These are phyloP conservation scores for Fagus sylvatica DNA, from an alignment of 306 rosid species.

Conservation along the genomic window DNA sequence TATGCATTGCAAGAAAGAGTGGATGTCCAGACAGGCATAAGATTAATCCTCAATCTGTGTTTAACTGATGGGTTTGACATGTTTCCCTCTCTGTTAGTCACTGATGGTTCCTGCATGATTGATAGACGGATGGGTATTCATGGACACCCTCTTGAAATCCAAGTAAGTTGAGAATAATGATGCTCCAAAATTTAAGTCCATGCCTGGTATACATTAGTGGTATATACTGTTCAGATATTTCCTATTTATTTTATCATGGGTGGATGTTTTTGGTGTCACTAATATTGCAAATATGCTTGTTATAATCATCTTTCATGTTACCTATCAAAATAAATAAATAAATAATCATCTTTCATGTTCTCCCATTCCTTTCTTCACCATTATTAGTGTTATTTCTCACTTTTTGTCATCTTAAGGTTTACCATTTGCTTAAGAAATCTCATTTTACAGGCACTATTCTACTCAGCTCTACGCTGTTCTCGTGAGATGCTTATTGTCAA, in stretches of 20 bases:
- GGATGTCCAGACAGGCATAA: constrained; percentile 89
- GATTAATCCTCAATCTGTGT: constrained; percentile 76
- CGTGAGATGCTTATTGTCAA: constrained; percentile 84
- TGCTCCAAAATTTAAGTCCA: neutral
- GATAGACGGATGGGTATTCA: constrained; percentile 97
- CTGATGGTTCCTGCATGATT: constrained; percentile 97
- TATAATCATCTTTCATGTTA: neutral
- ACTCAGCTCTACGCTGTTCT: constrained; percentile 78
- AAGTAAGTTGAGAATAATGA: constrained; percentile 45
- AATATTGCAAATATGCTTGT: neutral
- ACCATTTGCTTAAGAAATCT: constrained; percentile 5
- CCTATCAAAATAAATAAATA: too few relatives aligned
- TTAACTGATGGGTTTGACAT: constrained; percentile 87
- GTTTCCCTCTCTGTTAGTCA: constrained; percentile 87
- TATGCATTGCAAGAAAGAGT: constrained; percentile 84
- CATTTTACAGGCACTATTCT: constrained; percentile 72
- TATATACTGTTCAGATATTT: neutral
- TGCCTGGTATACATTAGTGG: neutral
- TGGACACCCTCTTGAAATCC: constrained; percentile 95
- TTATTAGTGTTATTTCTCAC: neutral
- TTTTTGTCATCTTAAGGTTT: neutral
- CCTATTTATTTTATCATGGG: neutral
- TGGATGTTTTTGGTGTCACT: neutral
- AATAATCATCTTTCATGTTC: neutral
- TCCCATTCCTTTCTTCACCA: neutral